These are phyloP conservation scores for Yarrowia hollandica DNA, from an alignment of 805 yeast genomes.

Conservation along the genomic window DNA sequence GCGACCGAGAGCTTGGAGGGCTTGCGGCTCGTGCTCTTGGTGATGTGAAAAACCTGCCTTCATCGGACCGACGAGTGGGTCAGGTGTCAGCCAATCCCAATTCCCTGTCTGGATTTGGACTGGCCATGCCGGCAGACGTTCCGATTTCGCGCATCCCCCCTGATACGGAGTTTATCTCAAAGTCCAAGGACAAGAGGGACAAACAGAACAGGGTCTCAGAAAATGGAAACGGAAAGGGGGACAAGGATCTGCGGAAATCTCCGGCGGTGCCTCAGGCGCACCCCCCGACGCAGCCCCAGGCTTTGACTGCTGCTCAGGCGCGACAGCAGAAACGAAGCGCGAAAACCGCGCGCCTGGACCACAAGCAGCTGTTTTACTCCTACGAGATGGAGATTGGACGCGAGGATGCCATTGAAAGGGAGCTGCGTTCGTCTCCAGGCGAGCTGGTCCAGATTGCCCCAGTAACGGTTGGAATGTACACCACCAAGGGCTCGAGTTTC, in stretches of 20 bases:
- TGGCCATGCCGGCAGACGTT: conserved; percentile 26
- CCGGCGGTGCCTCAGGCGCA: background rate
- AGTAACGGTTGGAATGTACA: conserved; percentile 19
- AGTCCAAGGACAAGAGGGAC: conserved; percentile 4
- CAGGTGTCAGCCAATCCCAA: background rate
- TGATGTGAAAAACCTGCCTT: background rate
- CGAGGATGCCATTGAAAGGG: conserved; percentile 12
- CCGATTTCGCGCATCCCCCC: conserved; percentile 29
- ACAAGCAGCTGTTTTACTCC: conserved; percentile 18
- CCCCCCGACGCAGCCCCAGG: conserved; percentile 11
- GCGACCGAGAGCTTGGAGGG: conserved; percentile 15
- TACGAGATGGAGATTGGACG: conserved; percentile 28
- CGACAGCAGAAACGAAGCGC: conserved; percentile 18
- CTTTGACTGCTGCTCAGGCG: conserved; percentile 6
- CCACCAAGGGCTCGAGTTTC: conserved; percentile 24
- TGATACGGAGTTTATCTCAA: conserved; percentile 22
- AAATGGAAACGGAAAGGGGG: conserved; percentile 6
- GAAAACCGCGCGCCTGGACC: conserved; percentile 23
- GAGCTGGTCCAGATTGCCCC: conserved; percentile 15
- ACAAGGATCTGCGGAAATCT: conserved; percentile 16
- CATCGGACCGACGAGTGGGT: background rate
- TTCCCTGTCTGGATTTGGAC: conserved; percentile 24
- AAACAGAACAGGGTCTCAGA: conserved; percentile 9
- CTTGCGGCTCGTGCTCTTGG: conserved; percentile 14
- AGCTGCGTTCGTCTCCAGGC: conserved; percentile 1